These are phyloP conservation scores for Penicillium maclennaniae DNA, from an alignment of 495 filamentous ascomycete species.

Conservation along the genomic window DNA sequence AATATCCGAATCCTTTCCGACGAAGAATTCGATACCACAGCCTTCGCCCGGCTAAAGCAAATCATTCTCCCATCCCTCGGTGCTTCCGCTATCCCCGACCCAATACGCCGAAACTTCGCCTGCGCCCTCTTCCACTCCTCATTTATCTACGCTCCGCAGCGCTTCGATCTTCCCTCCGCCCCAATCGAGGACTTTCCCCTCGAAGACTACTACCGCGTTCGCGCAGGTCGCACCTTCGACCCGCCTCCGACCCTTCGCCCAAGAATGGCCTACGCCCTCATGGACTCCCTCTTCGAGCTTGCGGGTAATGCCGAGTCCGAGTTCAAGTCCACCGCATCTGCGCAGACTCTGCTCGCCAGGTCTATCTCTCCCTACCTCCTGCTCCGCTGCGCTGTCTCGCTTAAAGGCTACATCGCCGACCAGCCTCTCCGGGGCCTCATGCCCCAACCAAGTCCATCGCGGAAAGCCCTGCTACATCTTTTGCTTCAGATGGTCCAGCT, in stretches of 20 bases:
- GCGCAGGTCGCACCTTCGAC: constrained; percentile 67
- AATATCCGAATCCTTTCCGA: constrained; percentile 32
- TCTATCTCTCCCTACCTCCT: constrained; percentile 81
- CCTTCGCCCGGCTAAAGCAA: constrained; percentile 62
- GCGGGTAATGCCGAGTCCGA: constrained; percentile 9
- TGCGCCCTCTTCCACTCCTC: constrained; percentile 77
- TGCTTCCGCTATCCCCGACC: constrained; percentile 56
- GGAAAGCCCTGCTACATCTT: constrained; percentile 71
- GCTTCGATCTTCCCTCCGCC: constrained; percentile 54
- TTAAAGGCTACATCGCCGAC: constrained; percentile 83
- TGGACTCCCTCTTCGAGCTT: constrained; percentile 78
- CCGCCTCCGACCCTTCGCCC: constrained; percentile 59
- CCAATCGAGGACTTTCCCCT: constrained; percentile 52
- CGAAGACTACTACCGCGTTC: constrained; percentile 57
- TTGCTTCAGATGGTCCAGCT: constrained; percentile 61
- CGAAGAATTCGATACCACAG: constrained; percentile 74
- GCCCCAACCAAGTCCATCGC: constrained; percentile 81
- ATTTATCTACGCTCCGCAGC: constrained; percentile 68
- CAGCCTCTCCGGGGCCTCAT: constrained; percentile 88
- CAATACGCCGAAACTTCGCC: constrained; percentile 65
- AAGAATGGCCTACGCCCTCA: constrained; percentile 72
- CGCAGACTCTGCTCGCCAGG: constrained; percentile 61
- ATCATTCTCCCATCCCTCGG: constrained; percentile 76
- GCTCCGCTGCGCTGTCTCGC: constrained; percentile 69
- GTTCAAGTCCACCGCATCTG: constrained; percentile 4